Evolutionary conservation across 2,329 filamentous ascomycete species (phyloP), one percentile per base, ranked within the genome.

Genomic region (Cadophora sp.): DNA sequence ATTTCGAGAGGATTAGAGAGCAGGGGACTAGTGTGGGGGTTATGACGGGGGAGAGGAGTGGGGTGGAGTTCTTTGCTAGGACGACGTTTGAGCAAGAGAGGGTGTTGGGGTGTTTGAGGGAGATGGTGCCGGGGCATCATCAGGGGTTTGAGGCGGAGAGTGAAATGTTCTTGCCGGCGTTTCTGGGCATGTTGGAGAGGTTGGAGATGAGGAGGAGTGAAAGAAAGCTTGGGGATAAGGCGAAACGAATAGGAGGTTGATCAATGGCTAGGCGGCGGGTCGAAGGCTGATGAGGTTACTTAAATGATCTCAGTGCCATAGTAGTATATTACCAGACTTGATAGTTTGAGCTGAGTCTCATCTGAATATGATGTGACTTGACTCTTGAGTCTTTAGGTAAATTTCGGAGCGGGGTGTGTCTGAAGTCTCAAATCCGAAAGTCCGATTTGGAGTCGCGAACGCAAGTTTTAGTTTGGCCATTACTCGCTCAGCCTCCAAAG

Each of bases 111-210:
- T 78, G 77, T 64, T 71, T 72, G 20, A 60, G 45, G 7, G 39
- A 68, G n/a, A 56, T 70, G 20, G 73, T 78, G 9, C 75, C 77
- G 18, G 76, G 76, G 1, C 73, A 76, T 62, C 77, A 78, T 60
- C 72, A 75, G 59, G 75, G 74, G 4, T 78, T 77, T 66, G 74
- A 78, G 61, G 68, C 71, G 14, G 73, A 78, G 71, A 68, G 70
- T 27, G 70, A 76, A 24, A 68, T 63, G 11, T 79, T 79, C 39
- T 41, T 74, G 11, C 74, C 74, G 6, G 58, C 51, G 22, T 72
- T 79, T 30, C 43, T 76, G 30, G 62, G 70, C 2, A 73, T 77
- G 71, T 56, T 78, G 36, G 69, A 73, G 69, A 73, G 59, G 50
- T 70, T 63, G 63, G 74, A 71, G 43, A 27, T 65, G 60, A 59